A percentile compares a stretch with the other conserved stretches of the same genome.
Conservation (phyloP, 192 early-diverging fungal genomes). For the Podila epicladia region DNA sequence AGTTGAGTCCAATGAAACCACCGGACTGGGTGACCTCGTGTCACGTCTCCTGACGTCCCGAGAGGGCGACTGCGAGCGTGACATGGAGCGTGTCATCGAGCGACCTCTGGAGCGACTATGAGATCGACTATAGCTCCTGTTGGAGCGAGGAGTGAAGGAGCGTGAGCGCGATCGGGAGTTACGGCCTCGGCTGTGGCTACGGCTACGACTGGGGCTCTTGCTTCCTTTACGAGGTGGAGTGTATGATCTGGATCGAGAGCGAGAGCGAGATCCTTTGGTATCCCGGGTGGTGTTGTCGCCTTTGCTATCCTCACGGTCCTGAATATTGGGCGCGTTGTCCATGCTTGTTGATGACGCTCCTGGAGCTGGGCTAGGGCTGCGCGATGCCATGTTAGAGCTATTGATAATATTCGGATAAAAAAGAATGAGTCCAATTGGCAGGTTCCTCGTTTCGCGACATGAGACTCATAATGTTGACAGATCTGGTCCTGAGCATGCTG, state of each 20-base stretch:
- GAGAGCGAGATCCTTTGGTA: conserved; percentile 21
- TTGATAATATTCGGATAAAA: not conserved
- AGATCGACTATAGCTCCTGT: not conserved
- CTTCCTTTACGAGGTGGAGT: conserved; percentile 7
- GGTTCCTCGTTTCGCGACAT: no score
- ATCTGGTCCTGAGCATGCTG: not conserved
- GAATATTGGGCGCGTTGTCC: conserved; percentile 2
- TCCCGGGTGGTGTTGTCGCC: not conserved
- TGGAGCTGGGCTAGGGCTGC: conserved; percentile 35
- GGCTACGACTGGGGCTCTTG: not conserved
- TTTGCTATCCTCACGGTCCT: not conserved
- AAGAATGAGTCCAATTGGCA: not conserved
- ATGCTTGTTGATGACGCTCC: not conserved
- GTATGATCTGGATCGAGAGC: conserved; percentile 13
- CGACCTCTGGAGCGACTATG: conserved; percentile 26
- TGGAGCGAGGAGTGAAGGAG: conserved; percentile 12
- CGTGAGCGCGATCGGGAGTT: conserved; percentile 14
- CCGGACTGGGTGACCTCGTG: conserved; percentile 8
- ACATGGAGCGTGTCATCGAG: conserved; percentile 21
- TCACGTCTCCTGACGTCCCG: conserved; percentile 4
- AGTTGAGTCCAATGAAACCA: conserved; percentile 9
- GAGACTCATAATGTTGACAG: not conserved
- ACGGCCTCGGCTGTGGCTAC: conserved; percentile 9
- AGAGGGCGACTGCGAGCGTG: conserved; percentile 5
- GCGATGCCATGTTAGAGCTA: conserved; percentile 40